Evolutionary conservation across 2,329 filamentous ascomycete species (phyloP).

Genomic region (Sporothrix pseudoabietina): DNA sequence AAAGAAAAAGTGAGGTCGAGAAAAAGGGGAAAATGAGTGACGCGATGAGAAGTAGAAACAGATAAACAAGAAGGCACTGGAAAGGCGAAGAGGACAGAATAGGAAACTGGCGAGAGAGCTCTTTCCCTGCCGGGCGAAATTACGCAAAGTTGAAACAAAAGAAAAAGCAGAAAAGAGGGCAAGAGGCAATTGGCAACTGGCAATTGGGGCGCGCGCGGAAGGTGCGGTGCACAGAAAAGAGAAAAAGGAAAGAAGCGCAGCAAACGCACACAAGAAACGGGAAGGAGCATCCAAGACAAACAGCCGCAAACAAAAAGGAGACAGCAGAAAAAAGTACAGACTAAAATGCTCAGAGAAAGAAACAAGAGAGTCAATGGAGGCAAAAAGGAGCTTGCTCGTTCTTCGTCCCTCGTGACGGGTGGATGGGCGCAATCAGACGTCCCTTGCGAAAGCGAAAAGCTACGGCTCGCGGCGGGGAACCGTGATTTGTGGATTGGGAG

Average conservation of each 20-base stretch:
- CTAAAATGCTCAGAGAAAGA: background rate
- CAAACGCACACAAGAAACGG: background rate
- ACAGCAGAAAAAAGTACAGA: background rate
- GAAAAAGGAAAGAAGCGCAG: background rate
- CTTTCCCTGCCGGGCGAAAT: slow-evolving; percentile 11
- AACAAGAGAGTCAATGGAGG: background rate
- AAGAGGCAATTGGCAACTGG: background rate
- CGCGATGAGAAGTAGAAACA: slow-evolving; percentile 14
- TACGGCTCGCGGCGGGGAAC: slow-evolving; percentile 12
- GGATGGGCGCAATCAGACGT: background rate
- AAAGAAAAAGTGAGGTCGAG: background rate
- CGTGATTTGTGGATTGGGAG: background rate
- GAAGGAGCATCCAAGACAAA: slow-evolving; percentile 14
- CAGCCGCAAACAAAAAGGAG: slow-evolving; percentile 6
- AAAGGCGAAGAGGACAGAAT: slow-evolving; percentile 22
- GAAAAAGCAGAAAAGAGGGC: background rate
- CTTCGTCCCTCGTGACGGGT: slow-evolving; percentile 3
- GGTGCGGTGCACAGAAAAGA: background rate
- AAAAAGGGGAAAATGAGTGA: slow-evolving; percentile 20
- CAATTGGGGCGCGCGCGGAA: background rate
- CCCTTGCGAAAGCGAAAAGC: background rate
- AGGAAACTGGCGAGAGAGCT: slow-evolving; percentile 12
- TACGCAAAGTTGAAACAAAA: background rate
- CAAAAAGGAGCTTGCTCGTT: background rate
- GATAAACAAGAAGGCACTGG: background rate